Evolutionary conservation across 2,329 filamentous ascomycete species (phyloP), one percentile per base, ranked within the genome.

Genomic region (Colletotrichum musae): DNA sequence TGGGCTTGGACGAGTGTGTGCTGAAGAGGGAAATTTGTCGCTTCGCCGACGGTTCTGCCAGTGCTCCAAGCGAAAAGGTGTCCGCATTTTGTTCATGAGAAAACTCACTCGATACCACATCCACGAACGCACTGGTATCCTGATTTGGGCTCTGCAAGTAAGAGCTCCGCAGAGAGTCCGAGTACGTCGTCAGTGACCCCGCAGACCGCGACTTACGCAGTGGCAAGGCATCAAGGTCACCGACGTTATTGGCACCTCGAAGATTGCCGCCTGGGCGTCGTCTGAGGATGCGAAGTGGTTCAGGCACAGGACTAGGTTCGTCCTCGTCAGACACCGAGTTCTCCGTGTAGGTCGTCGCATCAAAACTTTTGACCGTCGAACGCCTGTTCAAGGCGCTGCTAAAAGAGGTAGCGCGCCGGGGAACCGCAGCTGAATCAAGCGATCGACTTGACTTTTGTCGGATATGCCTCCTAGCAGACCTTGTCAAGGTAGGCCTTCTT

Each of bases 231-330:
- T 91, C 87, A 4, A 91, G 77, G 39, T 93, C 91, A 48, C 87
- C 87, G 36, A 91, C 88, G 68, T 91, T 91, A 18, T 86, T 87
- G 45, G 88, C 91, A 16, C 90, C 91, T 71, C 91, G 88, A 56
- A 96, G 80, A 77, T 95, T 90, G 41, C 93, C 93, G 56, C 93
- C 93, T 6, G 93, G 93, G 15, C 91, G 87, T 76, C 93, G 85
- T 70, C 93, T 87, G 70, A 96, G 85, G 50, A 91, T 85, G 52
- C 91, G 88, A 6, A 88, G 80, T n/a, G 89, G 89, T 21, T 82
- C 81, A 1, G 87, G 85, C 56, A 85, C 77, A n/a, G 57, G 63
- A 15, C 63, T 53, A 2, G 84, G 81, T 6, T 83, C 83, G 0
- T 84, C 84, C 4, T 82, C 75, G 5, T 83, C 84, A 6, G 81